Percentiles rank a stretch among this genome's conserved stretches.
phyloP scores from a whole-genome alignment of 2,329 filamentous ascomycete species.

The Hymenoscyphus repandus region DNA sequence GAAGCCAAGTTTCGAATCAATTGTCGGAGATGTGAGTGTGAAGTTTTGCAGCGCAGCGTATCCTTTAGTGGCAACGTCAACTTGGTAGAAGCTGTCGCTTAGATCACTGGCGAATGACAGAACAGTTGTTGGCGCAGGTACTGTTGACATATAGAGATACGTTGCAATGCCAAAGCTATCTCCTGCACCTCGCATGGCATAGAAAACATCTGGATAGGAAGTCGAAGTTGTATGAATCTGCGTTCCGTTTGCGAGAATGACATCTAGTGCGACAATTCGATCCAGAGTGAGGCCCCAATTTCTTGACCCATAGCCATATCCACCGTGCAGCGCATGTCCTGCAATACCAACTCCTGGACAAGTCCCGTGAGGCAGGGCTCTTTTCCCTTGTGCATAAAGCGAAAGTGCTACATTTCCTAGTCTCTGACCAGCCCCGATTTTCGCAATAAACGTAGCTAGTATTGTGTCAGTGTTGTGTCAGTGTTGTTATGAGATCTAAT shows the following conservation, averaged over 20 bases:
- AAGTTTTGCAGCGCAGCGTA: conserved; percentile 39
- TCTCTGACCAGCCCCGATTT: conserved; percentile 32
- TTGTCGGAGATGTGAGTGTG: conserved; percentile 34
- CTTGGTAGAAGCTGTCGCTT: conserved; percentile 10
- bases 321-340: conserved; percentile 43
- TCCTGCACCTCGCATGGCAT: conserved; percentile 32
- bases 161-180: conserved; percentile 34
- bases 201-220: conserved; percentile 29
- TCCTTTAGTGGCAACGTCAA: conserved; percentile 17
- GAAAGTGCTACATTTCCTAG: conserved; percentile 39
- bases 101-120: conserved; percentile 10
- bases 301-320: conserved; percentile 39
- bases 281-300: conserved; percentile 48
- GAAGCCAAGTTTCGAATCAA: conserved; percentile 37
- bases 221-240: conserved; percentile 24
- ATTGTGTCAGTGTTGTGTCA: background rate
- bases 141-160: conserved; percentile 19
- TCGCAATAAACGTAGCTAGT: conserved; percentile 4
- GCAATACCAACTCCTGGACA: conserved; percentile 42
- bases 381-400: conserved; percentile 32
- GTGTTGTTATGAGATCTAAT: no score
- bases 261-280: conserved; percentile 42
- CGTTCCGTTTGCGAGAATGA: conserved; percentile 37
- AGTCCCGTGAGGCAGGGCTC: conserved; percentile 40
- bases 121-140: conserved; percentile 5